Evolutionary conservation across 257 asterid genomes (phyloP), one percentile per base, ranked within the genome.

Genomic region (Hygrophila difformis): DNA sequence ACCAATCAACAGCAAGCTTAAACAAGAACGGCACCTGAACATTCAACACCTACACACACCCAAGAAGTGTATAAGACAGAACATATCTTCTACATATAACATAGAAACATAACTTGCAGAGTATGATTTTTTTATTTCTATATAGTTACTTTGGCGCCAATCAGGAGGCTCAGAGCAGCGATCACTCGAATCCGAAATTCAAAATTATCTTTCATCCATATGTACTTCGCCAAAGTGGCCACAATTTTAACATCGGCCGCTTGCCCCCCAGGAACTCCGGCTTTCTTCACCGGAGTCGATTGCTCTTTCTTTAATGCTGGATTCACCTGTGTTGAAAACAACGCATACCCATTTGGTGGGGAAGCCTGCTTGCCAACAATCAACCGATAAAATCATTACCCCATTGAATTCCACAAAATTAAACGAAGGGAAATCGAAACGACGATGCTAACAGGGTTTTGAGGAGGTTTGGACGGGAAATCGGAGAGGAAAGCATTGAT

Each of bases 21-120:
- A 91, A 86, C 81, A 91, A 73, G 78, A 91, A 82, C 6, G 98
- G 98, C 53, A 86, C 98, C 76, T 91, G 98, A 63, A 91, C 94
- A 72, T 86, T 91, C 57, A 91, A 43, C 52, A 91, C 98, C 98
- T 91, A 71, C 59, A 61, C 49, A 66, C 24, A 46, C 43, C 49
- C 55, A 60, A 50, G 44, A 46, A 57, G 49, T 53, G 40, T n/a
- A n/a, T n/a, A n/a, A n/a, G 26, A 21, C 43, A 34, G 4, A 26
- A 26, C 51, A 46, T 31, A 54, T 8, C 12, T 35, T 56, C 29
- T 48, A 18, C n/a, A 39, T 13, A 9, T 1, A 12, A 24, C 1
- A 49, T 28, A 28, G 12, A 46, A 45, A 44, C 7, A 49, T 31
- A 16, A 53, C 21, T 36, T 13, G 20, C 14, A 47, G 29, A 62